Percentiles rank a stretch among this genome's conserved stretches.
phyloP scores from a whole-genome alignment of 139 green algal genomes.

The Coelastrella sp. region DNA sequence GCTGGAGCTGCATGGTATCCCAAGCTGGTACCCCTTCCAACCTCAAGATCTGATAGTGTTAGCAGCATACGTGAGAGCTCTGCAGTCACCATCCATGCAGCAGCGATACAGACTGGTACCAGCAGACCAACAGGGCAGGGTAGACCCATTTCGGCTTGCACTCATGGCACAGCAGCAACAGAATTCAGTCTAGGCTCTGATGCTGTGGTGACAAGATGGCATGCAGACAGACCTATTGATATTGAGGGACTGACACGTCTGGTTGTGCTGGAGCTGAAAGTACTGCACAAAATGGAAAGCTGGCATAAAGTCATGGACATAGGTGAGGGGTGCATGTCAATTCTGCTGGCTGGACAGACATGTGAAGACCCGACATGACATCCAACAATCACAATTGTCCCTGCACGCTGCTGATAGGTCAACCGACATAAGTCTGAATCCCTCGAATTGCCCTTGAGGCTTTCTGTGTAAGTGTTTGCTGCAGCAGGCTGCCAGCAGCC shows the following conservation, averaged over 20 bases:
- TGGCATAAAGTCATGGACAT: constrained; percentile 56
- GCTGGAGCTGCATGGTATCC: neutral
- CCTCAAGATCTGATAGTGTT: neutral
- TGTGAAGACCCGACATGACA: neutral
- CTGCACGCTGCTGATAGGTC: too few relatives aligned
- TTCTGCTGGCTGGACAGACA: neutral
- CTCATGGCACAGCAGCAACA: neutral
- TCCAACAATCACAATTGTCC: too few relatives aligned
- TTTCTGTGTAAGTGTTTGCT: neutral
- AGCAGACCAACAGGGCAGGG: neutral
- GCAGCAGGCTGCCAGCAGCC: neutral
- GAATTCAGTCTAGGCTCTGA: constrained; percentile 47
- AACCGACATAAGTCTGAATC: neutral
- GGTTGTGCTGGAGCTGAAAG: constrained; percentile 47
- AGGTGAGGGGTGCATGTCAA: constrained; percentile 16
- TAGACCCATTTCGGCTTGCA: neutral
- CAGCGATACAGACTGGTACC: neutral
- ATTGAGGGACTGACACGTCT: constrained; percentile 54
- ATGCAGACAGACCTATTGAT: constrained; percentile 54
- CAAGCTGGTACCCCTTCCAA: neutral
- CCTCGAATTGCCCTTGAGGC: too few relatives aligned
- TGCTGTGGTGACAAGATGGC: constrained; percentile 45
- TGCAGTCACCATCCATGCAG: neutral
- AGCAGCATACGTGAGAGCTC: neutral
- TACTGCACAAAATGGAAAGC: constrained; percentile 53